Conservation (phyloP, 1,139 yeast species). For the Pichiaceae sp. region DNA sequence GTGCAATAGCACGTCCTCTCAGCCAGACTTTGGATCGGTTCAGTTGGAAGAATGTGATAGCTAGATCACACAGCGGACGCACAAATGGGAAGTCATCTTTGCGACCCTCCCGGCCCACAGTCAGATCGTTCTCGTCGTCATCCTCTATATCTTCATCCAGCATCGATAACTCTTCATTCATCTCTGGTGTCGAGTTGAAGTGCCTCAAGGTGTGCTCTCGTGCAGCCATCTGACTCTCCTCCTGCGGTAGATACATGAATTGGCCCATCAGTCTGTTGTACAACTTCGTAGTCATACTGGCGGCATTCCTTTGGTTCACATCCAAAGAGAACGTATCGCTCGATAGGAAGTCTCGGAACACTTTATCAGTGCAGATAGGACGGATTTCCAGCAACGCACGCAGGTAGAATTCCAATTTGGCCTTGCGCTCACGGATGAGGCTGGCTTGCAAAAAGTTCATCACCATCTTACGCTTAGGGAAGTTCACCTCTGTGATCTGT, state of each 20-base stretch:
- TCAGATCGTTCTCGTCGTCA: background rate
- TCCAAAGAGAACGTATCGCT: slow-evolving; percentile 52
- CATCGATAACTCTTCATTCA: slow-evolving; percentile 2
- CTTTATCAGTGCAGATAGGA: slow-evolving; percentile 63
- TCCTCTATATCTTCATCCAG: background rate
- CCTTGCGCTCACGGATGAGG: slow-evolving; percentile 57
- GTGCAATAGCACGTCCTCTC: slow-evolving; percentile 74
- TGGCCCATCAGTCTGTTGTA: slow-evolving; percentile 36
- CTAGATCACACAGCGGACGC: slow-evolving; percentile 73
- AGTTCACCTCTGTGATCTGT: slow-evolving; percentile 38
- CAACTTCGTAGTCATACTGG: slow-evolving; percentile 29
- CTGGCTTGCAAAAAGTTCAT: slow-evolving; percentile 55
- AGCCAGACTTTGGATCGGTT: slow-evolving; percentile 67
- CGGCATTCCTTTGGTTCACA: slow-evolving; percentile 6
- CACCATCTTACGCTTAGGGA: slow-evolving; percentile 61
- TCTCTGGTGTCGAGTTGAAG: slow-evolving; percentile 8
- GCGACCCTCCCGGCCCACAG: background rate
- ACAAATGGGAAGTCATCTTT: slow-evolving; percentile 40
- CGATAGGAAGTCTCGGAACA: slow-evolving; percentile 70
- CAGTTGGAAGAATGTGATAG: slow-evolving; percentile 62
- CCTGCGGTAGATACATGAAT: slow-evolving; percentile 10
- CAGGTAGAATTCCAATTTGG: slow-evolving; percentile 55
- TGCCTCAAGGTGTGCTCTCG: background rate
- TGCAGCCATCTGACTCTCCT: background rate
- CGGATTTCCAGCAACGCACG: slow-evolving; percentile 49